Evolutionary conservation across 768 basidiomycete genomes (phyloP).

Genomic region (Multifurca ochricompacta): DNA sequence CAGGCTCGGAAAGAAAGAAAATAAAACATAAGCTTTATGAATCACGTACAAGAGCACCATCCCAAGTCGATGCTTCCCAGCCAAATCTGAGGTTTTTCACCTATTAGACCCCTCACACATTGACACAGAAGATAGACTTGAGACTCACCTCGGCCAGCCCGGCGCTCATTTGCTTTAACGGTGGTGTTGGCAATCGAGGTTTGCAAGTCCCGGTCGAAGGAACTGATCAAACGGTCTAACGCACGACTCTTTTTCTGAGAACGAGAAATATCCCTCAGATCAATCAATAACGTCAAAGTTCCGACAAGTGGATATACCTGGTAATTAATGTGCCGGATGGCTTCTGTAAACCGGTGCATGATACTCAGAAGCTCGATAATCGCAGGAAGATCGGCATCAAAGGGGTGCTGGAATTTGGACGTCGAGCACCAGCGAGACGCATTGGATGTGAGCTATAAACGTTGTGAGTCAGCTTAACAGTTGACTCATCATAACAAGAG

Average conservation of each 20-base stretch:
- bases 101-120: neutral
- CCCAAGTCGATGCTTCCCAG: slow-evolving; percentile 10
- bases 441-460: slow-evolving; percentile 32
- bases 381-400: slow-evolving; percentile 26
- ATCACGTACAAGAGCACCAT: slow-evolving; percentile 17
- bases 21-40: neutral
- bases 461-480: slow-evolving; percentile 18
- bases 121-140: neutral
- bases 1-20: neutral
- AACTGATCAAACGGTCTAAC: slow-evolving; percentile 8
- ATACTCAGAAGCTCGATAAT: slow-evolving; percentile 29
- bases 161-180: neutral
- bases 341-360: slow-evolving; percentile 26
- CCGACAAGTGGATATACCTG: neutral
- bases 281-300: neutral
- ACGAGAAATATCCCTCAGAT: neutral
- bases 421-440: slow-evolving; percentile 22
- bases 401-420: slow-evolving; percentile 24
- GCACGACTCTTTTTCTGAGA: slow-evolving; percentile 15
- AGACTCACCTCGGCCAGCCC: slow-evolving; percentile 4
- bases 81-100: slow-evolving; percentile 1
- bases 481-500: slow-evolving; percentile 25
- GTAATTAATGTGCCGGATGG: neutral
- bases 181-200: slow-evolving; percentile 15
- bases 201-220: slow-evolving; percentile 4